A percentile compares a stretch with the other conserved stretches of the same genome.
Conservation (phyloP, 306 rosid genomes). For the Prunus fruticosa region DNA sequence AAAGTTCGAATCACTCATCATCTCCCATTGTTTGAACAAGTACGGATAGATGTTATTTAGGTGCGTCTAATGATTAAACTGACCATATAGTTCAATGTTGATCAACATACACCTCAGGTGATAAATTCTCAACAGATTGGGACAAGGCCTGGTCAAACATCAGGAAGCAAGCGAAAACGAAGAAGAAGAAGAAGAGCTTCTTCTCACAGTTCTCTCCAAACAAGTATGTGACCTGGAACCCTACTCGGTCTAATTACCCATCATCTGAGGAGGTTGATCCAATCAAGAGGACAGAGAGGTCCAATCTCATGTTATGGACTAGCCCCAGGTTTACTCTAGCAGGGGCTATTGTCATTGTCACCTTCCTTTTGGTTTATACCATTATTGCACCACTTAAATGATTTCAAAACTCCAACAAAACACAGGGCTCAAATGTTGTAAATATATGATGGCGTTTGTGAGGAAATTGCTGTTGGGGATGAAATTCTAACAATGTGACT, state of each 20-base stretch:
- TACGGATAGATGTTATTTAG: neutral
- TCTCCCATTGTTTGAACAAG: too few species aligned
- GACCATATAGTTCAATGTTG: neutral
- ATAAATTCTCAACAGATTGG: slow-evolving; percentile 79
- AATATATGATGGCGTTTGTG: slow-evolving; percentile 1
- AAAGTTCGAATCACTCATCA: too few species aligned
- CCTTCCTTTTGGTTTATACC: slow-evolving; percentile 75
- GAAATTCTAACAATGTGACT: slow-evolving; percentile 26
- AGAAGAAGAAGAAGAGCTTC: slow-evolving; percentile 41
- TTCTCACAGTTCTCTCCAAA: slow-evolving; percentile 66
- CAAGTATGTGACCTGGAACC: slow-evolving; percentile 92
- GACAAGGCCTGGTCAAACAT: slow-evolving; percentile 90
- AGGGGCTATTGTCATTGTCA: slow-evolving; percentile 71
- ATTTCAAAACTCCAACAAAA: slow-evolving; percentile 4
- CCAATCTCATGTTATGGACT: slow-evolving; percentile 82
- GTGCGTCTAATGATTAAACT: neutral
- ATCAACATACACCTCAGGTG: slow-evolving; percentile 41
- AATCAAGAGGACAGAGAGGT: slow-evolving; percentile 82
- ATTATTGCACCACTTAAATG: slow-evolving; percentile 72
- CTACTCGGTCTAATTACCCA: slow-evolving; percentile 65
- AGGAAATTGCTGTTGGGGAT: slow-evolving; percentile 1
- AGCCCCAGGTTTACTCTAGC: slow-evolving; percentile 78
- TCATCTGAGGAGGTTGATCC: slow-evolving; percentile 90
- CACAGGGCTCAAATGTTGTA: neutral
- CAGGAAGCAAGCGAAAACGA: slow-evolving; percentile 57